Base-by-base conservation (phyloP, 176 grass and related monocot genomes). In the Miscanthus lutarioriparius region DNA sequence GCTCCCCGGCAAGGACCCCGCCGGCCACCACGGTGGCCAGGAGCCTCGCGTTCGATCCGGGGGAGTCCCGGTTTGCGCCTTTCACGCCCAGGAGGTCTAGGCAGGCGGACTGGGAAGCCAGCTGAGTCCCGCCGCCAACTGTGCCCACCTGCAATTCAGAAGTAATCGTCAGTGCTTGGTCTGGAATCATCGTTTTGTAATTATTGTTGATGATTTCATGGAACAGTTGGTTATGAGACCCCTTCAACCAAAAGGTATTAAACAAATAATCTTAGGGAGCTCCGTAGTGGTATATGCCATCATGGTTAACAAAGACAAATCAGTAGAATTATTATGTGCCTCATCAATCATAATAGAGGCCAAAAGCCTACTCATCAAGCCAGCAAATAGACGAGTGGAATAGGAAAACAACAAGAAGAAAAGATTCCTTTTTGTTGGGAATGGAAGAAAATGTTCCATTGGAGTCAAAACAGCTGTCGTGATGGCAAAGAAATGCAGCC, bases 1-100 rank as follows among this genome's bases (percentile, higher is more conserved):
- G 79, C 88, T 99, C 96, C 4, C 93, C 96, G 25, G 96, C 96
- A 2, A 99, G 93, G 38, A 99, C 96, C 17, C 93, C 93, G 13
- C 96, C 96, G 1, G 96, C 91, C 54, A 99, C 91, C 19, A 99
- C 84, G 23, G 91, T 84, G 58, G 96, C 93, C n/a, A 99, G 84
- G n/a, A 90, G 93, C 82, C 91, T 72, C 32, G 96, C 85, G 71
- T 99, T 93, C 16, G 86, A 85, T n/a, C 96, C 96, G 0, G 96
- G 89, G 4, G 85, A 77, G 54, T 92, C 89, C 58, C 81, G 79
- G 87, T 87, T 92, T 23, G 91, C 80, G 16, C 96, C 96, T 84
- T 92, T 94, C 70, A 96, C 86, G 16, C 96, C 93, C 1, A 99
- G 91, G 25, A 99, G 87, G 84, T 99, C 89, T 17, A 99, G 76